phyloP scores from a whole-genome alignment of 2,329 filamentous ascomycete species.

The Aureobasidium melanogenum region DNA sequence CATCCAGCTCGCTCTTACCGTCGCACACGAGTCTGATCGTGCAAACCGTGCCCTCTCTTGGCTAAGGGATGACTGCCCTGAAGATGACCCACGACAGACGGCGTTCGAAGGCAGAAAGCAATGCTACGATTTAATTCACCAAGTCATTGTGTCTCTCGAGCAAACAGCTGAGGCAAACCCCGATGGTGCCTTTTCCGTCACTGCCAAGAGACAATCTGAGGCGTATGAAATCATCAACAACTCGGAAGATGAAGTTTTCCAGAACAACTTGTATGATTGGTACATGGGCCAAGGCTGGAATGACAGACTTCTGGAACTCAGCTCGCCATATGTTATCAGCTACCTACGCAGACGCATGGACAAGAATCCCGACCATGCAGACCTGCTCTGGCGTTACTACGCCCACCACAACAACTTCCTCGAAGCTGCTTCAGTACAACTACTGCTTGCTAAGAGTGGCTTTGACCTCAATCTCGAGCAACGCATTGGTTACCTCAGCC shows the following conservation, averaged over 20 bases:
- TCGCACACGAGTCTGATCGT: slow-evolving; percentile 76
- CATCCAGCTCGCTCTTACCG: slow-evolving; percentile 74
- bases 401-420: slow-evolving; percentile 76
- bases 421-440: slow-evolving; percentile 79
- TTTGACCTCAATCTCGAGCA: slow-evolving; percentile 73
- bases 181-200: slow-evolving; percentile 68
- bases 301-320: slow-evolving; percentile 74
- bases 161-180: slow-evolving; percentile 58
- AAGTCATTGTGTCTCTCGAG: slow-evolving; percentile 72
- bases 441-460: slow-evolving; percentile 71
- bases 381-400: slow-evolving; percentile 89
- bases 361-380: slow-evolving; percentile 67
- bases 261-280: slow-evolving; percentile 96
- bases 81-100: slow-evolving; percentile 57
- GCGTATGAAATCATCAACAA: slow-evolving; percentile 84
- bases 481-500: slow-evolving; percentile 80
- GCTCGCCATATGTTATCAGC: slow-evolving; percentile 75
- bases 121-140: slow-evolving; percentile 83
- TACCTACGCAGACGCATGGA: slow-evolving; percentile 73
- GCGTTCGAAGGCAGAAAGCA: slow-evolving; percentile 63
- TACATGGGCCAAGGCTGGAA: slow-evolving; percentile 79
- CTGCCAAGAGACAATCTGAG: slow-evolving; percentile 72
- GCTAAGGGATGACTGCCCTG: slow-evolving; percentile 74
- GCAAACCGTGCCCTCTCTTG: slow-evolving; percentile 78
- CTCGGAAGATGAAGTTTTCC: slow-evolving; percentile 87